Evolutionary conservation across 331 rosid genomes (phyloP).

Genomic region (Malus hybrid): DNA sequence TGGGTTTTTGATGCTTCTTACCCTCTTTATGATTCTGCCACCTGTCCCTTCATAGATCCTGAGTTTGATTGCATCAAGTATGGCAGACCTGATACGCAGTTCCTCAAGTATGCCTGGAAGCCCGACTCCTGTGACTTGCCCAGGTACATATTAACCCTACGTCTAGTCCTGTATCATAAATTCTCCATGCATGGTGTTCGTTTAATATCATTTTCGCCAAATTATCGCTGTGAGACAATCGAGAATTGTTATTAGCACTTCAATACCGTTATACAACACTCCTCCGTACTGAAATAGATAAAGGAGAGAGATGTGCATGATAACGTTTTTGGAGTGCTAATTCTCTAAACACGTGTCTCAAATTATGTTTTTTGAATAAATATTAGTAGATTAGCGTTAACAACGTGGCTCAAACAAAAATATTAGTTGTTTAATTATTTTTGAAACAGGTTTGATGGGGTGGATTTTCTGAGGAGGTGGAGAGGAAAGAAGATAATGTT

Average conservation of each 20-base stretch:
- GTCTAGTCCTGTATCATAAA: not conserved
- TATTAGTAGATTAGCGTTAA: not conserved
- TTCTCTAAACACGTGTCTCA: no score
- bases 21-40: conserved; percentile 56
- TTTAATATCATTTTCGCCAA: not conserved
- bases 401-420: not conserved
- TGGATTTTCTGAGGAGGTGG: conserved; percentile 59
- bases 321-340: no score
- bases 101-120: conserved; percentile 87
- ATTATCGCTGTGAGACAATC: no score
- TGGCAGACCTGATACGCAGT: conserved; percentile 84
- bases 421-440: not conserved
- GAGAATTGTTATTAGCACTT: not conserved
- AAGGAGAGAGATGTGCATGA: not conserved
- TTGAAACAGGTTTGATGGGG: conserved; percentile 56
- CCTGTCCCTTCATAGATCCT: conserved; percentile 71
- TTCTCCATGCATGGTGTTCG: not conserved
- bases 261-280: not conserved
- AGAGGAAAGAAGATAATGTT: conserved; percentile 91
- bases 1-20: conserved; percentile 68
- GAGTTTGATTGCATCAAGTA: conserved; percentile 83
- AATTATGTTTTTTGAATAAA: no score
- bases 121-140: conserved; percentile 75
- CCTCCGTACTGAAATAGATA: not conserved
- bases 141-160: conserved; percentile 34